Evolutionary conservation across 179 eudicot genomes (phyloP), one percentile per base, ranked within the genome.

Genomic region (Spinacia oleracea): DNA sequence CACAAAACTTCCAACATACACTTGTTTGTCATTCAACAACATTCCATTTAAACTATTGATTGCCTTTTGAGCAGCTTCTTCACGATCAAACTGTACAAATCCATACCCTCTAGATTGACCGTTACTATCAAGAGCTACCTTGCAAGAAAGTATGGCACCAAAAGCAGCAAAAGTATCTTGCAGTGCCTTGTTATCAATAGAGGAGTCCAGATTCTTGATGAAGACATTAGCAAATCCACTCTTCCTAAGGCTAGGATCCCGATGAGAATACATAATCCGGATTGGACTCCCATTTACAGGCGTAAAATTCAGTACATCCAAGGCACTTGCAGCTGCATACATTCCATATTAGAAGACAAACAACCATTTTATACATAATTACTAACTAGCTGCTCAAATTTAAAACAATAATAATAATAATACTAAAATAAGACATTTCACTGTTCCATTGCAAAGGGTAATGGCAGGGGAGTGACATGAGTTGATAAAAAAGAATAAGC

Each of bases 61-160:
- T 9, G 93, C 91, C 69, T 38, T 78, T 46, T 85, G 82, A 12
- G 93, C 92, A 77, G 87, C 80, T 43, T 86, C 90, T 35, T 89
- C 88, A 32, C 77, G 77, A 0, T 90, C 92, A 84, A 78, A 89
- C 74, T 91, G 93, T 38, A 89, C 92, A 73, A 84, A 91, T 11
- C 92, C 97, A 75, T 89, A 88, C 1, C 97, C 97, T 79, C 78
- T 90, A 4, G 93, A 88, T 58, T 83, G 86, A 35, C 92, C 94
- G 71, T 42, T 79, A 69, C 27, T 23, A 82, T 90, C 89, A 25
- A 74, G 42, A 6, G 88, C 97, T 34, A 92, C 85, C 85, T 89
- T 92, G 87, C 92, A 92, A 21, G 94, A 92, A 23, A 90, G 89
- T 5, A 92, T 83, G 3, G 83, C 80, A 6, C 94, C 97, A 80